Evolutionary conservation across 768 basidiomycete species (phyloP).

Genomic region (Pisolithus microcarpus): DNA sequence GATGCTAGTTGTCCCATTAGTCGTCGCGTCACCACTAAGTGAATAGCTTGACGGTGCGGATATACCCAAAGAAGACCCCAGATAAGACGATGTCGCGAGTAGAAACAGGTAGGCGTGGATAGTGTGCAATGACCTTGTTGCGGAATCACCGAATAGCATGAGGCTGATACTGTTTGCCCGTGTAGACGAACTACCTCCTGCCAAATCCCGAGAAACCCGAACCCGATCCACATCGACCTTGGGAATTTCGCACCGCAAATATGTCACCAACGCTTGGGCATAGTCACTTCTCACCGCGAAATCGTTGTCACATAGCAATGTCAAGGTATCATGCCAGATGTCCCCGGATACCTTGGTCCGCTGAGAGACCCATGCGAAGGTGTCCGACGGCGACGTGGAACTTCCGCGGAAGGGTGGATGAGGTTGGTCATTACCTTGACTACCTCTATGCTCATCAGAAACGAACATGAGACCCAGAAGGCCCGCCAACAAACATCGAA

Average conservation of each 20-base stretch:
- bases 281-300: constrained; percentile 77
- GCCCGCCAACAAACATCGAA: constrained; percentile 63
- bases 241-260: constrained; percentile 69
- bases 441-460: constrained; percentile 39
- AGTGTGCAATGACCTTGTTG: constrained; percentile 69
- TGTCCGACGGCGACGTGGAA: constrained; percentile 19
- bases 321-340: constrained; percentile 87
- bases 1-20: constrained; percentile 24
- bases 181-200: constrained; percentile 41
- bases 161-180: constrained; percentile 41
- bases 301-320: constrained; percentile 73
- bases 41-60: constrained; percentile 37
- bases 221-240: constrained; percentile 43
- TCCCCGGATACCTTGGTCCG: constrained; percentile 70
- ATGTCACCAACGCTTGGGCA: constrained; percentile 63
- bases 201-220: constrained; percentile 38
- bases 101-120: constrained; percentile 76
- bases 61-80: constrained; percentile 41
- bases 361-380: constrained; percentile 38
- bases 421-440: constrained; percentile 11
- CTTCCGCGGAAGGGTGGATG: constrained; percentile 24
- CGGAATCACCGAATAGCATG: constrained; percentile 51
- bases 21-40: constrained; percentile 23
- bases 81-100: constrained; percentile 61
- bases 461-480: constrained; percentile 64